A percentile compares a stretch with the other conserved stretches of the same genome.
Conservation (phyloP, 2,329 filamentous ascomycete genomes). For the Cercospora sesami region DNA sequence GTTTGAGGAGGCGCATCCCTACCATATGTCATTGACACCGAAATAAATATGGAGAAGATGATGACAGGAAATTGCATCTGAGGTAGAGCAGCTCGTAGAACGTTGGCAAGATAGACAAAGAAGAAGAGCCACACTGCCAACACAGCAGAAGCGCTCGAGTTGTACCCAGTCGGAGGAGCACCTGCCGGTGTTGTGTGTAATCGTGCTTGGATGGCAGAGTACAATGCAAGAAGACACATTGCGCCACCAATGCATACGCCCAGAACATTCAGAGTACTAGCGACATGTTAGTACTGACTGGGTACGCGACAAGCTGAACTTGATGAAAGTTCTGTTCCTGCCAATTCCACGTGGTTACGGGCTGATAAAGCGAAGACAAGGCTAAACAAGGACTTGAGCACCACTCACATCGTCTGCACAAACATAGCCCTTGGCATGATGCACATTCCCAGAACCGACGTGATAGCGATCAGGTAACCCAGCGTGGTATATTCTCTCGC, state of each 20-base stretch:
- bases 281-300: conserved; percentile 53
- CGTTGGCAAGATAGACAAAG: conserved; percentile 67
- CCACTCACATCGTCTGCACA: conserved; percentile 64
- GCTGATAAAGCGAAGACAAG: not conserved
- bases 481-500: conserved; percentile 55
- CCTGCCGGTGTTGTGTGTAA: conserved; percentile 52
- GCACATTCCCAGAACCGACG: conserved; percentile 63
- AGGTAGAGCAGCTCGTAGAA: conserved; percentile 64
- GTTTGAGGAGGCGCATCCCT: not conserved
- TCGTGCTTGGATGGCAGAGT: conserved; percentile 65
- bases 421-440: conserved; percentile 72
- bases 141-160: conserved; percentile 70
- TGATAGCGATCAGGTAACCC: conserved; percentile 65
- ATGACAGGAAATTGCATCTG: conserved; percentile 69
- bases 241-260: conserved; percentile 60
- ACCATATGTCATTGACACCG: conserved; percentile 63
- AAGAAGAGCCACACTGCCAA: conserved; percentile 70
- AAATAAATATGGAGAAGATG: conserved; percentile 67
- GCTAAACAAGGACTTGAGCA: not conserved
- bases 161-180: conserved; percentile 53
- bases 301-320: not conserved
- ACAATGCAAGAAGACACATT: conserved; percentile 63
- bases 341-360: not conserved
- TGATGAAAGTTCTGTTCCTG: not conserved
- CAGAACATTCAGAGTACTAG: conserved; percentile 59